A percentile compares a stretch with the other conserved stretches of the same genome.
Evolutionary conservation across 768 basidiomycete genomes (phyloP).

Genomic region (Cantharellus anzutake): DNA sequence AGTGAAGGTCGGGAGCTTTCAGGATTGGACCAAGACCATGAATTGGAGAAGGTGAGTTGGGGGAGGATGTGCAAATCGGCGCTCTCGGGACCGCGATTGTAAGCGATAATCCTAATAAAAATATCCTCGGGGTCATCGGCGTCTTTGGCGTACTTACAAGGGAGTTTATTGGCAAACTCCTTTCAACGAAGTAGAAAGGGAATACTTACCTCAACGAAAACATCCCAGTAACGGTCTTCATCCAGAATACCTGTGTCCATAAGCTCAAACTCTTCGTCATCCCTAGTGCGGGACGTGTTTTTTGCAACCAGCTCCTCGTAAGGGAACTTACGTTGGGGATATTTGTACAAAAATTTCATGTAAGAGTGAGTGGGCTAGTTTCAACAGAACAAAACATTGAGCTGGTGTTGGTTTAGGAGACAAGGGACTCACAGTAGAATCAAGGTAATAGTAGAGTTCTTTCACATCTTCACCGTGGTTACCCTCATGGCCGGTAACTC

Average conservation of each 20-base stretch:
- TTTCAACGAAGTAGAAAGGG: not conserved
- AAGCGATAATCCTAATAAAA: constrained; percentile 83
- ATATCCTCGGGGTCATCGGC: constrained; percentile 74
- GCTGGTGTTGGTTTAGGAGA: not conserved
- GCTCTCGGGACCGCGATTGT: constrained; percentile 89
- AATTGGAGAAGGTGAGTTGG: constrained; percentile 93
- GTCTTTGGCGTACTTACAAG: constrained; percentile 79
- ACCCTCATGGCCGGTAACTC: constrained; percentile 89
- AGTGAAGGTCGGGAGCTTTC: constrained; percentile 36
- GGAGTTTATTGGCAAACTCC: not conserved
- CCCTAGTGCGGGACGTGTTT: constrained; percentile 58
- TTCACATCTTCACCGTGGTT: constrained; percentile 99
- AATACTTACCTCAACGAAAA: constrained; percentile 74
- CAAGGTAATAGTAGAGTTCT: constrained; percentile 94
- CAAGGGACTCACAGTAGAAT: constrained; percentile 37
- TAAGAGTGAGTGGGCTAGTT: constrained; percentile 76
- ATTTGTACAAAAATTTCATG: constrained; percentile 99
- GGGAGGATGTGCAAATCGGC: constrained; percentile 87
- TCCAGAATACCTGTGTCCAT: constrained; percentile 82
- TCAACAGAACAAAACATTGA: not conserved
- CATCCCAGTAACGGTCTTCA: constrained; percentile 90
- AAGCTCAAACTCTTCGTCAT: constrained; percentile 83
- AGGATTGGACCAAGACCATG: constrained; percentile 72
- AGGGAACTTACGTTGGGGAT: constrained; percentile 77
- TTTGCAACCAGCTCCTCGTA: constrained; percentile 85